phyloP scores from a whole-genome alignment of 106 monocot species.

The Ottelia alismoides region DNA sequence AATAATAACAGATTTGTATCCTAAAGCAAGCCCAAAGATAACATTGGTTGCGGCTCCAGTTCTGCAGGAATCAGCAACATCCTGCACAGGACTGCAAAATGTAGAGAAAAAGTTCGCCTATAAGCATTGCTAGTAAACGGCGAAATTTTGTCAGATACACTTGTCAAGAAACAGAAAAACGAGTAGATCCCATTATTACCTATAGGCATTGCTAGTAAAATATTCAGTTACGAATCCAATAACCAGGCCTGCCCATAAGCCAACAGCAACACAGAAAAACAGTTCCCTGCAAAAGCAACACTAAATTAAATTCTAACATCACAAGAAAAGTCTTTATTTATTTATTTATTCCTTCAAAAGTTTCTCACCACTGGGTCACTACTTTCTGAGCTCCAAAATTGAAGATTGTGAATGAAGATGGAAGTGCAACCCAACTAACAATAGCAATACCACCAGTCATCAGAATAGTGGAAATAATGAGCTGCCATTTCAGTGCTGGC shows the following conservation, averaged over 20 bases:
- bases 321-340: too few species aligned
- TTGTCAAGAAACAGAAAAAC: too few species aligned
- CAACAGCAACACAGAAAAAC: constrained; percentile 23
- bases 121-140: too few species aligned
- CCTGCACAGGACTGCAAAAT: constrained; percentile 16
- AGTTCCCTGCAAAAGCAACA: constrained; percentile 6
- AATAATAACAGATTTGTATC: constrained; percentile 22
- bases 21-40: constrained; percentile 22
- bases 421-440: constrained; percentile 16
- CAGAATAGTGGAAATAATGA: constrained; percentile 14
- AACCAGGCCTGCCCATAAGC: constrained; percentile 19
- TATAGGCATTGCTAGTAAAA: constrained; percentile 22
- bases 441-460: constrained; percentile 22
- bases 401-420: constrained; percentile 17
- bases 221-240: constrained; percentile 27
- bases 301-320: background rate
- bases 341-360: too few species aligned
- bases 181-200: constrained; percentile 2
- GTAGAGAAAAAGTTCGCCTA: too few species aligned
- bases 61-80: constrained; percentile 28
- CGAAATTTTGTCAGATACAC: too few species aligned
- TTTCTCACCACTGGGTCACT: too few species aligned
- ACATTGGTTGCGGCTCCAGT: constrained; percentile 23
- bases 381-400: constrained; percentile 18
- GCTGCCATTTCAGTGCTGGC: constrained; percentile 16